Percentiles rank a stretch among this genome's conserved stretches.
Conservation (phyloP, 164 flowering plant species). For the Pachysandra terminalis region DNA sequence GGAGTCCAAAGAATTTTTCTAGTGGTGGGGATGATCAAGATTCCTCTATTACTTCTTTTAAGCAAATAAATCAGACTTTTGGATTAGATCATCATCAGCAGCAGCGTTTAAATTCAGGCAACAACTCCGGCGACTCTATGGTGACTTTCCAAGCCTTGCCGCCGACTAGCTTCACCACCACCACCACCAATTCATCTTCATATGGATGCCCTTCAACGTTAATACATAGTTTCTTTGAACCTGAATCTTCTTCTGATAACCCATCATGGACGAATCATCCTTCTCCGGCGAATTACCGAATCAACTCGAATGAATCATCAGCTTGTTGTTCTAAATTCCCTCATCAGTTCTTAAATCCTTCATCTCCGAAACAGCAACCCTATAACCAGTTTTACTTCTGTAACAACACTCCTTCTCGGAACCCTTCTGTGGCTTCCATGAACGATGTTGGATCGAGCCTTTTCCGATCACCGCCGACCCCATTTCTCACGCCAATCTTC, state of each 20-base stretch:
- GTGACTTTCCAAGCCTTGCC: slow-evolving; percentile 26
- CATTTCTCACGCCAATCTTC: slow-evolving; percentile 16
- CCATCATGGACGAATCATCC: slow-evolving; percentile 23
- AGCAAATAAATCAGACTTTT: slow-evolving; percentile 29
- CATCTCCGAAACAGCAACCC: slow-evolving; percentile 44
- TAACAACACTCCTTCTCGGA: slow-evolving; percentile 69
- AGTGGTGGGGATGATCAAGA: slow-evolving; percentile 16
- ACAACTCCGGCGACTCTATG: slow-evolving; percentile 18
- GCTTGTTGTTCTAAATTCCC: slow-evolving; percentile 49
- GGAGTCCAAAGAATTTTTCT: slow-evolving; percentile 28
- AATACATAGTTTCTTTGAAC: slow-evolving; percentile 40
- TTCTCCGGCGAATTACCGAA: slow-evolving; percentile 23
- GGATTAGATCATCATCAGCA: slow-evolving; percentile 37
- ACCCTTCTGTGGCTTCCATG: slow-evolving; percentile 39
- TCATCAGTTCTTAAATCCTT: slow-evolving; percentile 46
- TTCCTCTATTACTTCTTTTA: slow-evolving; percentile 26
- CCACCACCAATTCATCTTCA: slow-evolving; percentile 28
- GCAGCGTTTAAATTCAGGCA: slow-evolving; percentile 19
- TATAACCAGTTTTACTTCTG: slow-evolving; percentile 60
- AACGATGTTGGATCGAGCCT: slow-evolving; percentile 26
- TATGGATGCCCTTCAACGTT: slow-evolving; percentile 41
- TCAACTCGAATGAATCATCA: slow-evolving; percentile 26
- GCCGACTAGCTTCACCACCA: slow-evolving; percentile 25
- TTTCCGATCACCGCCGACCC: slow-evolving; percentile 28
- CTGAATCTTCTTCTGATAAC: slow-evolving; percentile 24